phyloP scores from a whole-genome alignment of 768 basidiomycete species.

The Gloeostereum incarnatum region DNA sequence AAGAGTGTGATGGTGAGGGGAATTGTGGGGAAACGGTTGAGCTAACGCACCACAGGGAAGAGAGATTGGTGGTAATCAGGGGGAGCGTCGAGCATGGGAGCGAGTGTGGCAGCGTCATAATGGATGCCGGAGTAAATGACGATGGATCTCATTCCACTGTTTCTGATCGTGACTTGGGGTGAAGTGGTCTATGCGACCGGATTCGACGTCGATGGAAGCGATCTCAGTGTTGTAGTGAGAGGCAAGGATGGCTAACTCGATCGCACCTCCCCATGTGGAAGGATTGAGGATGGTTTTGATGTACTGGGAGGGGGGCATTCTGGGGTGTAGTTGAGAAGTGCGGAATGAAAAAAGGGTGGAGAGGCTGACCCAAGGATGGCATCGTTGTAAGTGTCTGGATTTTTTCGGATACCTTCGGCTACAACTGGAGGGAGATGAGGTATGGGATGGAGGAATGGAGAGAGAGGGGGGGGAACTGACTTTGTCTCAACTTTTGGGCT shows the following conservation, averaged over 20 bases:
- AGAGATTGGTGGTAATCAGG: slow-evolving; percentile 85
- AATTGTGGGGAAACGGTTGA: slow-evolving; percentile 2
- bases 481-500: slow-evolving; percentile 60
- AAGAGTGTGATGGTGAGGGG: not conserved
- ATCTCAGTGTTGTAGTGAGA: slow-evolving; percentile 81
- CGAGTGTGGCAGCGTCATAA: slow-evolving; percentile 84
- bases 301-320: slow-evolving; percentile 58
- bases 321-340: slow-evolving; percentile 9
- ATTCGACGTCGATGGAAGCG: slow-evolving; percentile 84
- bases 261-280: slow-evolving; percentile 90
- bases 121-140: slow-evolving; percentile 96
- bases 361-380: slow-evolving; percentile 74
- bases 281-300: slow-evolving; percentile 74
- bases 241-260: slow-evolving; percentile 83
- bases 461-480: slow-evolving; percentile 30
- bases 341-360: not conserved
- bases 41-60: slow-evolving; percentile 45
- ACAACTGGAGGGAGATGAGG: slow-evolving; percentile 46
- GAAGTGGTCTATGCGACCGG: slow-evolving; percentile 82
- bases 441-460: not conserved
- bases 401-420: slow-evolving; percentile 66
- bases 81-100: slow-evolving; percentile 70
- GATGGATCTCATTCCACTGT: slow-evolving; percentile 37
- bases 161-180: slow-evolving; percentile 34
- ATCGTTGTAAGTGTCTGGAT: slow-evolving; percentile 70